Conservation (phyloP, 352 stramenopile species). For the Phytophthora pini region DNA sequence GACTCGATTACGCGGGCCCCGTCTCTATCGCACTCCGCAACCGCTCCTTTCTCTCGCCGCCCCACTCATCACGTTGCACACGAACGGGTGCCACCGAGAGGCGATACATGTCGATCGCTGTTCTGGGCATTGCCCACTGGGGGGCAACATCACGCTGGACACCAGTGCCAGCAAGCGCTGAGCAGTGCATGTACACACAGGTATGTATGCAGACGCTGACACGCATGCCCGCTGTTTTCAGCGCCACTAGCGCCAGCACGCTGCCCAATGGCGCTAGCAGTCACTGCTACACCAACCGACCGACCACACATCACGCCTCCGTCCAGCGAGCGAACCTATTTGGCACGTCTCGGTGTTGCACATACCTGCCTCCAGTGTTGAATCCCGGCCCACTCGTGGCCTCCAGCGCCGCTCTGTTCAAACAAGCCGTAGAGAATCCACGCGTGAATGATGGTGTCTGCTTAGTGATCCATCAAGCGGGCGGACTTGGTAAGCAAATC, state of each 20-base stretch:
- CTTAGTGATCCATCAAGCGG: constrained; percentile 21
- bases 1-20: constrained; percentile 7
- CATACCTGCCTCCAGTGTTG: constrained; percentile 1
- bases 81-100: constrained; percentile 12
- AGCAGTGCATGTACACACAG: neutral
- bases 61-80: constrained; percentile 20
- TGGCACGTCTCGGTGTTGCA: constrained; percentile 24
- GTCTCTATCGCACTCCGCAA: constrained; percentile 8
- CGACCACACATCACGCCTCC: constrained; percentile 2
- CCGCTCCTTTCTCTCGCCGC: constrained; percentile 24
- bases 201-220: constrained; percentile 13
- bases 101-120: neutral
- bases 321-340: constrained; percentile 19
- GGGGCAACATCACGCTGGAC: neutral
- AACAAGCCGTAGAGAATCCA: constrained; percentile 11
- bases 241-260: constrained; percentile 9
- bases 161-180: neutral
- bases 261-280: neutral
- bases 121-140: neutral
- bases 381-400: constrained; percentile 1
- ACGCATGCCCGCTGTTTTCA: constrained; percentile 10
- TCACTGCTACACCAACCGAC: neutral
- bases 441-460: constrained; percentile 7
- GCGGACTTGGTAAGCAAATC: constrained; percentile 15
- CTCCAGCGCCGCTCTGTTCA: neutral